These are phyloP conservation scores for Raphidocelis subcapitata DNA, from an alignment of 139 green algal genomes.

Conservation along the genomic window DNA sequence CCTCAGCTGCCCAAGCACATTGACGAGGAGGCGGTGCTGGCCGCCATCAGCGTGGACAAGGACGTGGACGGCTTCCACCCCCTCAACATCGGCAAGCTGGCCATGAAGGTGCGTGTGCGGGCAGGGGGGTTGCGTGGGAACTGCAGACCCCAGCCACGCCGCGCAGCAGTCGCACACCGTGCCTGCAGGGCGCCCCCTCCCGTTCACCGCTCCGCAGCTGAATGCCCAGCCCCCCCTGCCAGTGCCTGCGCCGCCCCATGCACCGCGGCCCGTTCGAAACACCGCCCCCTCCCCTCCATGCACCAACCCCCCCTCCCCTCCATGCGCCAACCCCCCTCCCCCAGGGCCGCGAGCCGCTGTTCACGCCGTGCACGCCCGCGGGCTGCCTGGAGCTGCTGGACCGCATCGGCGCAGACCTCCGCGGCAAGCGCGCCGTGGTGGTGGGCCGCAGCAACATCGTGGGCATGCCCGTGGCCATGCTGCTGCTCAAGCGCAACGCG, in stretches of 20 bases:
- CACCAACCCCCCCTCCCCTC: too few relatives aligned
- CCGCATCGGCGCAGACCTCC: constrained; percentile 37
- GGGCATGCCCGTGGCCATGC: constrained; percentile 90
- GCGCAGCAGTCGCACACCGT: background rate
- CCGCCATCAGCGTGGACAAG: constrained; percentile 79
- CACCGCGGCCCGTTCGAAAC: too few relatives aligned
- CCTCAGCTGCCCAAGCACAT: constrained; percentile 87
- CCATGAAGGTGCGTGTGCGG: constrained; percentile 63
- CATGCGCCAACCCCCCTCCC: too few relatives aligned
- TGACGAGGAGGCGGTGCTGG: constrained; percentile 85
- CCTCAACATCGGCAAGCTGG: constrained; percentile 88
- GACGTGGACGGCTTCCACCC: constrained; percentile 98
- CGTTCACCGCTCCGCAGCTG: background rate
- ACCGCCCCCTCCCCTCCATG: too few relatives aligned
- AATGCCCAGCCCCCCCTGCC: too few relatives aligned
- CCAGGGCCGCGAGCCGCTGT: constrained; percentile 73
- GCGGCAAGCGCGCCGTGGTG: constrained; percentile 77
- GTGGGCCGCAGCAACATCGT: constrained; percentile 95
- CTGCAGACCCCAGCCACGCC: background rate
- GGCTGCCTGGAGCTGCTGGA: constrained; percentile 92
- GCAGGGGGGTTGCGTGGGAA: background rate
- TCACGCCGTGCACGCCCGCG: constrained; percentile 85
- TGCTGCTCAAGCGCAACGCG: constrained; percentile 82
- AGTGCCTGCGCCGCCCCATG: too few relatives aligned
- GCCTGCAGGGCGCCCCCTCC: background rate